Evolutionary conservation across 2,329 filamentous ascomycete genomes (phyloP).

Genomic region (Arthrobotrys sphaeroides): DNA sequence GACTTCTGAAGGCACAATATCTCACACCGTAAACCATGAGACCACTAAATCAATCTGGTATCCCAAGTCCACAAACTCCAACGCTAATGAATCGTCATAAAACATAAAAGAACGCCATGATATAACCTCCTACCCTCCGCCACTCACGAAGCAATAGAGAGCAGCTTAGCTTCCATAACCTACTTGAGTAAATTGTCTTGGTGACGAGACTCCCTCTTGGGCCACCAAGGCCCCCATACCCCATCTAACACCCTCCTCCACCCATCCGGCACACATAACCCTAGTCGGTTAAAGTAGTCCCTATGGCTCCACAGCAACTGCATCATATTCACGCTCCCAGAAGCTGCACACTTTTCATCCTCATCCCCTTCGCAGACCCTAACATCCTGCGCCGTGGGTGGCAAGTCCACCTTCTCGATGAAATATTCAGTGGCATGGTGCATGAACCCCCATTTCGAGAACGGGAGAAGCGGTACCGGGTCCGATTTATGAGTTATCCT

Average conservation of each 20-base stretch:
- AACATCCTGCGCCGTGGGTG: slow-evolving; percentile 72
- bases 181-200: neutral
- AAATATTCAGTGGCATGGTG: slow-evolving; percentile 89
- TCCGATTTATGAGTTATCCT: slow-evolving; percentile 87
- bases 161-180: too few species aligned
- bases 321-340: slow-evolving; percentile 78
- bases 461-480: slow-evolving; percentile 85
- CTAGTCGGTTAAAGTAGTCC: slow-evolving; percentile 95
- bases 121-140: neutral
- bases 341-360: slow-evolving; percentile 77
- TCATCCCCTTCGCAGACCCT: slow-evolving; percentile 74
- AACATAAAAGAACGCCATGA: neutral
- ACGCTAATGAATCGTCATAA: neutral
- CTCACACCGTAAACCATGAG: neutral
- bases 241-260: slow-evolving; percentile 48
- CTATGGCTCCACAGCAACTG: slow-evolving; percentile 91
- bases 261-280: slow-evolving; percentile 78
- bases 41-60: neutral
- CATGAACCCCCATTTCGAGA: slow-evolving; percentile 85
- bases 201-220: neutral
- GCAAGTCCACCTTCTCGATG: slow-evolving; percentile 76
- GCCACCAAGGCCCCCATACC: slow-evolving; percentile 30
- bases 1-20: neutral
- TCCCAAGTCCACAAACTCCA: slow-evolving; percentile 7
- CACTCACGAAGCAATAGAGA: too few species aligned